Evolutionary conservation across 805 yeast genomes (phyloP), one percentile per base, ranked within the genome.

Genomic region (Brettanomyces bruxellensis): DNA sequence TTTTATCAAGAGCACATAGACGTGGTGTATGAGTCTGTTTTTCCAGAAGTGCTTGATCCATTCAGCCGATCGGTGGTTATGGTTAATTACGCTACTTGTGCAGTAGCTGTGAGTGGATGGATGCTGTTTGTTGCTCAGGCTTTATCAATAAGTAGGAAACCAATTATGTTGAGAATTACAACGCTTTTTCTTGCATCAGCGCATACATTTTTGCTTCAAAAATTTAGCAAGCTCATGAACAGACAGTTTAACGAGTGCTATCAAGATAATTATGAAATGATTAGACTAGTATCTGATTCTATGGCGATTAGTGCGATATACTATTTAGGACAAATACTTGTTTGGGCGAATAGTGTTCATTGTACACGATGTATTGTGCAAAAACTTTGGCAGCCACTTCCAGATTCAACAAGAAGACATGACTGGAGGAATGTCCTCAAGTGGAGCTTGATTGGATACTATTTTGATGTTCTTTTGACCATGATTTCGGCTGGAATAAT

Each of bases 101-200:
- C 81, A 0, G 67, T 76, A 18, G 77, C 79, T 49, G 76, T 78
- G 5, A 72, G 82, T 13, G 69, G 81, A 25, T 86, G 95, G 95
- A 78, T 85, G 78, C 66, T 86, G 25, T 64, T 82, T 44, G 49
- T 83, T 14, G 62, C 84, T 34, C 66, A 83, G 39, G 56, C 75
- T 22, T 58, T 86, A 32, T 72, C 78, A 22, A 76, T 74, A 37
- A 76, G 76, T 52, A 66, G 75, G 25, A 75, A 83, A 46, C 88
- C 90, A 4, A 58, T 68, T 38, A 60, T 79, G 40, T 72, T 86
- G 35, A 75, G 75, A 37, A 30, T 80, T 8, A 78, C 85, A 4
- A 77, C 83, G n/a, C 52, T 80, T 22, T 66, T 78, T 45, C 73
- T 72, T 47, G 77, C 87, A 12, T 62, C 76, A 1, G 68, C 75